Base-by-base conservation (phyloP, 2,329 filamentous ascomycete species). In the Helotiales sp. region DNA sequence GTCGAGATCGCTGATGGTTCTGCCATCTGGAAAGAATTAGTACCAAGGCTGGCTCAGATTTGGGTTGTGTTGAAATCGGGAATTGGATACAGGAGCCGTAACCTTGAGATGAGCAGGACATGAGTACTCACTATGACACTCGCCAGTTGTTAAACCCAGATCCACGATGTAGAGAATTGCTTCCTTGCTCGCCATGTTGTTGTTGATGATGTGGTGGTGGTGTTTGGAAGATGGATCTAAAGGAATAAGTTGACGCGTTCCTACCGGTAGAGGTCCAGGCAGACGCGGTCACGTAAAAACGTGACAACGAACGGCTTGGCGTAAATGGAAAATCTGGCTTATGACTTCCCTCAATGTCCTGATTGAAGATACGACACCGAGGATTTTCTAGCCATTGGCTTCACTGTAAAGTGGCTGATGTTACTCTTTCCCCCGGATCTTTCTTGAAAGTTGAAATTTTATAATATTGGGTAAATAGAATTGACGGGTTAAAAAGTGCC, bases 91-190 rank as follows among this genome's bases (percentile, higher is more conserved):
- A 20, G 8, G 47, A 40, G 24, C 30, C 2, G 49, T 37, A 28
- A 3, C 15, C 10, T 6, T 15, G 20, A 37, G 28, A 22, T 17
- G 6, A 7, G 20, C 22, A 43, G 17, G 37, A 62, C 1, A 43
- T 22, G 30, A 22, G 15, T 30, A 22, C 60, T 54, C 45, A 63
- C 60, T 85, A 73, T 88, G 87, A 73, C 83, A 86, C 76, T 91
- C 83, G 66, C 85, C 90, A 92, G 97, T 97, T n/a, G 94, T 92
- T 75, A 82, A 84, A 66, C 93, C 94, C 26, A 97, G 83, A 80
- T 99, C 96, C 68, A 99, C 81, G 73, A 99, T 91, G 79, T 96
- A 99, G 50, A 98, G 87, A 0, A 91, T 96, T 8, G 93, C 93
- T 82, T 98, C 93, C 79, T 99, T 99, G 70, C 92, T 89, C 11